A percentile compares a stretch with the other conserved stretches of the same genome.
These are phyloP conservation scores for Aaosphaeria arxii DNA, from an alignment of 2,329 filamentous ascomycete species.

Conservation along the genomic window DNA sequence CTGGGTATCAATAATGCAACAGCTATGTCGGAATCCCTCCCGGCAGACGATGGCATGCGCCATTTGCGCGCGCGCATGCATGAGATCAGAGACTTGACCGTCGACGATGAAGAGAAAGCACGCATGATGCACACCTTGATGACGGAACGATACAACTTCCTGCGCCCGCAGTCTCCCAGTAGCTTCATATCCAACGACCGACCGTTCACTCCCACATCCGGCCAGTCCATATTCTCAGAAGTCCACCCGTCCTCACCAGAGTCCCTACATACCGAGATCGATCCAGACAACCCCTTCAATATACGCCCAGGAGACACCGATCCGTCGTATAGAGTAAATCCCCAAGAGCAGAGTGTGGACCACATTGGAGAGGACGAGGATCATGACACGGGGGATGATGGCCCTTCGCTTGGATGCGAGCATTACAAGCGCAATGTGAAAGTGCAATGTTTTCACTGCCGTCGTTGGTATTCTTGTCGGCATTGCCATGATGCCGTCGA, in stretches of 20 bases:
- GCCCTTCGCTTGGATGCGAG: conserved; percentile 66
- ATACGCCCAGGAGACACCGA: conserved; percentile 29
- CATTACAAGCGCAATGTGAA: conserved; percentile 98
- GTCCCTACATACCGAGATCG: conserved; percentile 30
- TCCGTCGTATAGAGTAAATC: conserved; percentile 26
- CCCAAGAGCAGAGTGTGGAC: conserved; percentile 26
- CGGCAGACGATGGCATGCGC: conserved; percentile 51
- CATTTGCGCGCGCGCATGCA: conserved; percentile 47
- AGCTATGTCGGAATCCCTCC: conserved; percentile 37
- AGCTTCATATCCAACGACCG: conserved; percentile 39
- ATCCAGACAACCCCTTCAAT: conserved; percentile 33
- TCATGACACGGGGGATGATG: conserved; percentile 49
- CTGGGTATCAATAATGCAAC: conserved; percentile 18
- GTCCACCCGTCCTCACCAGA: conserved; percentile 31
- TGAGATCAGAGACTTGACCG: conserved; percentile 42
- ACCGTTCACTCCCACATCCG: conserved; percentile 36
- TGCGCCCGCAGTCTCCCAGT: conserved; percentile 36
- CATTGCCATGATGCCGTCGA: conserved; percentile 88
- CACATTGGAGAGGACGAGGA: conserved; percentile 46
- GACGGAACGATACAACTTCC: conserved; percentile 45
- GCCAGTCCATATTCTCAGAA: conserved; percentile 32
- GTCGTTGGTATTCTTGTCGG: conserved; percentile 90
- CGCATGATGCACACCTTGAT: conserved; percentile 48
- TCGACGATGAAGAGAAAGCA: conserved; percentile 49
- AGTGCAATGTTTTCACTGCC: conserved; percentile 85